Evolutionary conservation across 768 basidiomycete genomes (phyloP), one percentile per base, ranked within the genome.

Genomic region (Dioszegia hungarica): DNA sequence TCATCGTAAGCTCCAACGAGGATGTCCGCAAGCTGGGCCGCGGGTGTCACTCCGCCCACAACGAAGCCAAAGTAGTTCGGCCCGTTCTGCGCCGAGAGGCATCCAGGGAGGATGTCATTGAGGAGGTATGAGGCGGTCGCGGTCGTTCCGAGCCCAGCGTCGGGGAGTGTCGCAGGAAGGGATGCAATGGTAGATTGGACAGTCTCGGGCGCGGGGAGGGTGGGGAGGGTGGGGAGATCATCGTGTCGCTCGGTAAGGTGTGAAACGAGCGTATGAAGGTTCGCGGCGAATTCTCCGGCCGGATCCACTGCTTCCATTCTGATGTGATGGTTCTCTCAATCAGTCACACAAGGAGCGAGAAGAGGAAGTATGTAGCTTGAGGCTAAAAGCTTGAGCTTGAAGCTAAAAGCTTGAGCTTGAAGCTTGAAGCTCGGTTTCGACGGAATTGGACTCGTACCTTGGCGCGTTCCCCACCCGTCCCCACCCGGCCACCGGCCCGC

Each of bases 21-120:
- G n/a, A 77, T 67, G 51, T 80, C 79, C 1, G 78, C 78, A 1
- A 79, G 57, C 57, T 75, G 73, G 3, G 77, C 70, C 1, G 73
- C 74, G 2, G 72, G 72, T 0, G 74, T 71, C 3, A 76, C 72
- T 2, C 77, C 78, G 14, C 75, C 75, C 0, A 64, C 67, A 1
- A 77, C 76, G 46, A 76, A 73, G 1, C 73, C 72, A 49, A 69
- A 75, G 46, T 74, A 76, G 34, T 68, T 48, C 0, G 78, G 77
- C 0, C 79, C 79, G 14, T 75, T 74, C 47, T 80, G 79, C 12
- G 76, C 78, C 14, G 65, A 67, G 0, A 75, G 60, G 3, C 78
- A 62, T 0, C 75, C 78, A 1, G 73, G 74, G 0, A 70, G 48
- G 17, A 80, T 54, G 12, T 64, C 63, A 0, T 72, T 54, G 24